Conservation (phyloP, 2,329 filamentous ascomycete genomes). For the Diaporthe vaccinii region DNA sequence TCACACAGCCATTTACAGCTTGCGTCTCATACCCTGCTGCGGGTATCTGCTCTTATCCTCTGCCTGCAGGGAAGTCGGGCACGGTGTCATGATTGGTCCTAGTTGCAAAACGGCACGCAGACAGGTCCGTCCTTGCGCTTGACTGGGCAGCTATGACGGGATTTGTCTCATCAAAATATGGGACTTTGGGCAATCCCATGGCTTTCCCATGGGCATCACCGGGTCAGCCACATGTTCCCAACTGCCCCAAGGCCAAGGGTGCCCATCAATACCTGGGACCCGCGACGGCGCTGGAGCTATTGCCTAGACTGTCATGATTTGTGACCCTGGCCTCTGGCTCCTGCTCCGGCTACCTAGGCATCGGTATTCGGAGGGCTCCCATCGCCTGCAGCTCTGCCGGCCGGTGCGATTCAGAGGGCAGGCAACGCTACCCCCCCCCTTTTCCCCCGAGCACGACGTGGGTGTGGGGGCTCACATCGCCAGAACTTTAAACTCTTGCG, state of each 20-base stretch:
- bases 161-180: conserved; percentile 32
- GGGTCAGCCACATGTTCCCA: conserved; percentile 18
- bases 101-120: neutral
- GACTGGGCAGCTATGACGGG: conserved; percentile 22
- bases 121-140: conserved; percentile 12
- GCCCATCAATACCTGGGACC: conserved; percentile 12
- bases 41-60: neutral
- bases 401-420: conserved; percentile 15
- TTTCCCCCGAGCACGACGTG: neutral
- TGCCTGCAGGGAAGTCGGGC: conserved; percentile 5
- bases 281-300: conserved; percentile 16
- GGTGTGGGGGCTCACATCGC: conserved; percentile 22
- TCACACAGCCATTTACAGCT: conserved; percentile 12
- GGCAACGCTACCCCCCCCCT: conserved; percentile 8
- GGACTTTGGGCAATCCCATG: conserved; percentile 34
- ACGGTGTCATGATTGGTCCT: conserved; percentile 26
- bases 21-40: conserved; percentile 10
- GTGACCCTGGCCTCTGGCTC: neutral
- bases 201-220: conserved; percentile 17
- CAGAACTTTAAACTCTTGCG: conserved; percentile 15
- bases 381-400: conserved; percentile 5
- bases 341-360: neutral
- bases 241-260: conserved; percentile 5
- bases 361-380: neutral
- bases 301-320: neutral